Conservation (phyloP, 179 eudicot species). For the Beta corolliflora region DNA sequence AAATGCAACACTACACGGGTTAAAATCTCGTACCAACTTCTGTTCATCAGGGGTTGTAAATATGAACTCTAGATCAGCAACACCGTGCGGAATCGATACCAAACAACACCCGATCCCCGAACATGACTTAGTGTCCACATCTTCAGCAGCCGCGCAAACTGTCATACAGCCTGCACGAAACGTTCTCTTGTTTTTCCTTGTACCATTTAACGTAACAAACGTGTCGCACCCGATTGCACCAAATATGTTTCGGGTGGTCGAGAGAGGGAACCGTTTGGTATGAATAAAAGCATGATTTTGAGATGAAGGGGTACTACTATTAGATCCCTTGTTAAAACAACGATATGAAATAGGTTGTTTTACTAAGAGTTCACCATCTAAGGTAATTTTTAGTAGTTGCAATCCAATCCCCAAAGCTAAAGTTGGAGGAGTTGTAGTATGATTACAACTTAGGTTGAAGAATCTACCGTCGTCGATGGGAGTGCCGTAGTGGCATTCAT, state of each 20-base stretch:
- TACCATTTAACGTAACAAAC: constrained; percentile 11
- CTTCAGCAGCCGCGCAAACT: constrained; percentile 4
- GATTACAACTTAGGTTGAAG: constrained; percentile 13
- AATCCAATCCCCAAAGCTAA: constrained; percentile 7
- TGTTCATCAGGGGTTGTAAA: constrained; percentile 2
- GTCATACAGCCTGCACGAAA: constrained; percentile 14
- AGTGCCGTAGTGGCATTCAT: constrained; percentile 9
- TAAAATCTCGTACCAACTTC: not conserved
- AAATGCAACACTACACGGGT: constrained; percentile 15
- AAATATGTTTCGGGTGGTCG: not conserved
- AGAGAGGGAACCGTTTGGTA: constrained; percentile 8
- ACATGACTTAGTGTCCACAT: constrained; percentile 7
- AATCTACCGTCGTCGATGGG: constrained; percentile 11
- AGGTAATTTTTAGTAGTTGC: not conserved
- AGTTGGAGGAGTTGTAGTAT: not conserved
- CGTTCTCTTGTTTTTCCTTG: constrained; percentile 1
- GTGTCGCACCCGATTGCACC: constrained; percentile 20
- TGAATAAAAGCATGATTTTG: constrained; percentile 3
- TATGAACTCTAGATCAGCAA: not conserved
- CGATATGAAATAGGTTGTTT: constrained; percentile 12
- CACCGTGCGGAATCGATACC: constrained; percentile 2
- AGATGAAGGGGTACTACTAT: not conserved
- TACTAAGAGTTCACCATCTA: not conserved
- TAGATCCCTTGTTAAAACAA: not conserved
- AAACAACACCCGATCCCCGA: constrained; percentile 14